These are phyloP conservation scores for Monosporascus sp. DNA, from an alignment of 2,329 filamentous ascomycete species.

Conservation along the genomic window DNA sequence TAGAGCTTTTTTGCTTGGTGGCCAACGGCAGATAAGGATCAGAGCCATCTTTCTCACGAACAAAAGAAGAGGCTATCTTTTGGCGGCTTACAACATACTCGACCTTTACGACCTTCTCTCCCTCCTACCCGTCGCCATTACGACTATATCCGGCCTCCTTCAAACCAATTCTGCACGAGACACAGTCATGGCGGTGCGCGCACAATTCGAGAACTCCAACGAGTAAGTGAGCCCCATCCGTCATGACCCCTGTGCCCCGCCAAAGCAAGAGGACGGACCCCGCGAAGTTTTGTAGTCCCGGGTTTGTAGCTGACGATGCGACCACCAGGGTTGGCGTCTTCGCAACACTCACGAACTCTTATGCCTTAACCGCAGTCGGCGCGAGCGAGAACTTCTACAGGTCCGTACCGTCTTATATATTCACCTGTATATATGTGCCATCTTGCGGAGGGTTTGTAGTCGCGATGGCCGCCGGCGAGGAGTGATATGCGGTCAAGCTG, in stretches of 20 bases:
- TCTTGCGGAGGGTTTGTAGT: too few relatives aligned
- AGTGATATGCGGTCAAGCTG: not conserved
- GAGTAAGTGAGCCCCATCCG: conserved; percentile 55
- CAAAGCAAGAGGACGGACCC: conserved; percentile 9
- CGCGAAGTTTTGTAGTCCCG: conserved; percentile 10
- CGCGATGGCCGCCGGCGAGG: too few relatives aligned
- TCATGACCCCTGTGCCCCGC: not conserved
- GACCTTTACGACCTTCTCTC: not conserved
- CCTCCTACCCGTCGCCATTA: conserved; percentile 9
- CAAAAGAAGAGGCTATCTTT: not conserved
- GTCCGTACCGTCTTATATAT: conserved; percentile 33
- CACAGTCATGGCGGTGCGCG: conserved; percentile 59
- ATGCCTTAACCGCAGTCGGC: conserved; percentile 88
- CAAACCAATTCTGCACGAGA: conserved; percentile 9
- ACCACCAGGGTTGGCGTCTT: conserved; percentile 83
- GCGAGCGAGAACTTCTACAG: conserved; percentile 99
- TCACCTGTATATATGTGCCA: too few relatives aligned
- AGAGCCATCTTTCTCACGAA: not conserved
- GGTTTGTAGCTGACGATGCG: conserved; percentile 9
- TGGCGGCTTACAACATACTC: not conserved
- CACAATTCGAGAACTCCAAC: conserved; percentile 86
- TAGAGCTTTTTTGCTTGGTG: too few relatives aligned
- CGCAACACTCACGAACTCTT: conserved; percentile 93
- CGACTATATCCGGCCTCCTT: conserved; percentile 8
- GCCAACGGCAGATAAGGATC: too few relatives aligned